A percentile compares a stretch with the other conserved stretches of the same genome.
These are phyloP conservation scores for Alternaria triticina DNA, from an alignment of 2,329 filamentous ascomycete species.

Conservation along the genomic window DNA sequence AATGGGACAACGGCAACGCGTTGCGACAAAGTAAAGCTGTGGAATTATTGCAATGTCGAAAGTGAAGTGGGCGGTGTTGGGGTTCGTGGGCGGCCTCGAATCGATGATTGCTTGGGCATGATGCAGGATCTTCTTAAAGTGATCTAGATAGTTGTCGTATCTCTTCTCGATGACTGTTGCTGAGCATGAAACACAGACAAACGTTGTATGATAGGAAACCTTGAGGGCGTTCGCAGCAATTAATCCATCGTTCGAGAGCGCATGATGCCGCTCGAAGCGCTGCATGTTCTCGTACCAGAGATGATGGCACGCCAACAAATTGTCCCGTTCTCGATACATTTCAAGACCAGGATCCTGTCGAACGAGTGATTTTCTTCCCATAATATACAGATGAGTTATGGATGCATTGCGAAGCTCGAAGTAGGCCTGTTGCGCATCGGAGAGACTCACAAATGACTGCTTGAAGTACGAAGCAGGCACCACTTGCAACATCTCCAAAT, in stretches of 20 bases:
- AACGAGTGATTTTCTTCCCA: neutral
- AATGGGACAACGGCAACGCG: conserved; percentile 25
- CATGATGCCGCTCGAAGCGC: conserved; percentile 1
- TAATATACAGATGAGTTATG: conserved; percentile 14
- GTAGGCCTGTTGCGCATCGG: conserved; percentile 23
- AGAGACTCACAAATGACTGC: conserved; percentile 12
- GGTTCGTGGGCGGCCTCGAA: conserved; percentile 7
- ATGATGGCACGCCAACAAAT: conserved; percentile 22
- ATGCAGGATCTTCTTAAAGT: conserved; percentile 23
- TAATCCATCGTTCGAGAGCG: conserved; percentile 16
- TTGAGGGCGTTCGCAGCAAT: conserved; percentile 22
- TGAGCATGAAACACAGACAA: conserved; percentile 16
- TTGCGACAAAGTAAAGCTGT: conserved; percentile 16
- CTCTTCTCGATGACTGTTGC: conserved; percentile 11
- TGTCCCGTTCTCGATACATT: conserved; percentile 10
- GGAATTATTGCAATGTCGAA: conserved; percentile 30
- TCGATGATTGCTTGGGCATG: conserved; percentile 27
- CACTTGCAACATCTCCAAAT: conserved; percentile 6
- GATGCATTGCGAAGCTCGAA: conserved; percentile 30
- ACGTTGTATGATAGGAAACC: conserved; percentile 16
- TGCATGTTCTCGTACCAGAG: conserved; percentile 17
- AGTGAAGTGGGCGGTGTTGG: conserved; percentile 22
- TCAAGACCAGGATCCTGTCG: neutral
- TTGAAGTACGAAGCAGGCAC: neutral
- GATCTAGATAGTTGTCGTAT: conserved; percentile 22